Evolutionary conservation across 1,139 yeast species (phyloP).

Genomic region (Candida frijolesensis): DNA sequence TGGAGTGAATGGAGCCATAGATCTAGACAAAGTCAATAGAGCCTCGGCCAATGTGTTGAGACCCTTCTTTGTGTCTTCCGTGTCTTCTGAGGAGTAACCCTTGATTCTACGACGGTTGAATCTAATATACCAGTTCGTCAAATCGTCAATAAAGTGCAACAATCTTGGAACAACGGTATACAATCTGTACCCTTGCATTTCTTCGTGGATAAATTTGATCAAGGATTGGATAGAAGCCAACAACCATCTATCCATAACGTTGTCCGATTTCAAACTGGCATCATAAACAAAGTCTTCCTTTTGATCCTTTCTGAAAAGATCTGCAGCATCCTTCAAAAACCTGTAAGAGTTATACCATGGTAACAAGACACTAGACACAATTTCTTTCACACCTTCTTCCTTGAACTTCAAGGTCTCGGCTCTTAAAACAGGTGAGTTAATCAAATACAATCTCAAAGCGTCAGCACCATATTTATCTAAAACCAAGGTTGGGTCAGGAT

Average conservation of each 20-base stretch:
- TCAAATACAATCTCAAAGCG: conserved; percentile 91
- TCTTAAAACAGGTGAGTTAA: conserved; percentile 94
- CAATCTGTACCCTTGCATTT: conserved; percentile 86
- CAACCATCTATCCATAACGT: conserved; percentile 98
- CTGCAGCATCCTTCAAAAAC: conserved; percentile 94
- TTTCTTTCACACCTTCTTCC: conserved; percentile 98
- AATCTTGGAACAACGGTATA: conserved; percentile 96
- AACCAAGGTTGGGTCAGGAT: conserved; percentile 89
- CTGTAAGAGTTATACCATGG: conserved; percentile 99
- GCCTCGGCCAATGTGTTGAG: conserved; percentile 92
- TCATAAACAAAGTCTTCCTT: conserved; percentile 74
- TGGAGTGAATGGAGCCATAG: conserved; percentile 99
- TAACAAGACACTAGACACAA: conserved; percentile 88
- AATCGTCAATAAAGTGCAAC: conserved; percentile 83
- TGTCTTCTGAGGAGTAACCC: conserved; percentile 76
- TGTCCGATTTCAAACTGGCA: conserved; percentile 61
- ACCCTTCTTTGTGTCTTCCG: conserved; percentile 80
- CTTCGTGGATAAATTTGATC: conserved; percentile 80
- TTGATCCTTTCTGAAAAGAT: conserved; percentile 75
- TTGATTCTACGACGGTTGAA: conserved; percentile 97
- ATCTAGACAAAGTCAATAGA: conserved; percentile 81
- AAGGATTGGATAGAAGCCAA: conserved; percentile 92
- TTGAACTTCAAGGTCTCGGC: conserved; percentile 96
- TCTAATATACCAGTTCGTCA: conserved; percentile 99
- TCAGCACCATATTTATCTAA: conserved; percentile 94